Base-by-base conservation (phyloP, 164 flowering plant species). In the Euptelea pleiosperma region DNA sequence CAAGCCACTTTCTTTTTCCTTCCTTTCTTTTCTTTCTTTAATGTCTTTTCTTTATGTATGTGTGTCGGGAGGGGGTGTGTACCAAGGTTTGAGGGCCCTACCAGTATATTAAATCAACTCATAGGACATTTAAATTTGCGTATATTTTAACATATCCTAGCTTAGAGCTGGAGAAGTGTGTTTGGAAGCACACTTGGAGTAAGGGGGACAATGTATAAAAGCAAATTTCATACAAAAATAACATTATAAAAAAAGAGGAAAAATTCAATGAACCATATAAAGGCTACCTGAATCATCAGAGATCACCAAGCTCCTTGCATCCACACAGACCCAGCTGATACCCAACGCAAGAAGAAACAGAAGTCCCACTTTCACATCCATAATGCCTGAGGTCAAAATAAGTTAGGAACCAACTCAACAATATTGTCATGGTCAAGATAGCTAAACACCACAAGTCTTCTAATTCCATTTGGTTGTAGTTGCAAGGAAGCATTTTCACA, bases 361-460 rank as follows among this genome's bases (percentile, higher is more conserved):
- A 41, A 80, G 47, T 67, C 76, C 74, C 34, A 69, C 57, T 72
- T 75, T 81, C 59, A 35, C 41, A 47, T 70, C 85, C 96, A 88
- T 88, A 39, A 57, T 74, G 28, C 78, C 84, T 77, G 82, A 52
- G 63, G 47, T 6, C 29, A 40, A 50, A 68, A 21, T 19, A 37
- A 16, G 4, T 22, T 16, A 35, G 46, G 37, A 37, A 39, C 33
- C 22, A 52, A 49, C 51, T 52, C 21, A 52, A 9, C 3, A 52
- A 43, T 25, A 19, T 21, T 4, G 12, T 39, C n/a, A 50, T 40
- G 39, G 25, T 15, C 46, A 60, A 51, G 1, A 4, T 40, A 60
- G 8, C 24, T 19, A 28, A 50, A 40, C 43, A 40, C 8, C 36
- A 60, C 28, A 47, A 0, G n/a, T 24, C 26, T 39, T 53, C 36